Base-by-base conservation (phyloP, 2,329 filamentous ascomycete species). In the Cercospora sojina region DNA sequence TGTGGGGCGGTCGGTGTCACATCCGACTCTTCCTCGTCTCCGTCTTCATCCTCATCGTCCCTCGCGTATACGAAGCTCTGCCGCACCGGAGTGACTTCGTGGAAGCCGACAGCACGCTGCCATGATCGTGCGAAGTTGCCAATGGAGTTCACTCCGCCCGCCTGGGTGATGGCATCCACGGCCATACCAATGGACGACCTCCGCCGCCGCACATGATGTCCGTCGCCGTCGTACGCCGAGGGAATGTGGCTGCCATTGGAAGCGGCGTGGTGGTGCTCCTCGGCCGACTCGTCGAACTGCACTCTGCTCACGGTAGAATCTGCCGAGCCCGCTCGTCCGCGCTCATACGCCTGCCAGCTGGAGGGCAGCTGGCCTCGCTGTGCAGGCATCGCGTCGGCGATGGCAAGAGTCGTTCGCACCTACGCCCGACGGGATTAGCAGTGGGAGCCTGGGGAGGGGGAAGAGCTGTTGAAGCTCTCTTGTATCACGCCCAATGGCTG, bases 131-230 rank as follows among this genome's bases (percentile, higher is more conserved):
- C 91, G 77, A 98, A 98, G 74, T 62, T 62, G 75, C 95, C 90
- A 74, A 98, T 91, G 79, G 91, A 96, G 82, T 98, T 98, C 68
- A 93, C 90, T 59, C 94, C 94, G 70, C 94, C 95, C 57, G 91
- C 89, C 67, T 96, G 89, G 71, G 91, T 74, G 20, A 83, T 68
- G 6, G 83, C 79, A 56, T 80, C 79, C 63, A 86, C 76, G 59
- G 85, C 83, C 75, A 84, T 79, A 8, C 80, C 80, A 72, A 84
- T 79, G 7, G 82, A 84, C 25, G 83, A 84, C 74, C 80, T 75
- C 62, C 80, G 74, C 38, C 76, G 69, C 31, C 80, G 75, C 59
- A 83, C 69, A 43, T 72, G 71, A 58, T 72, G 65, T 29, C 68
- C 67, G 16, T 66, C 64, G 7, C 63, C 65, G 53, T 67, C 67